Conservation (phyloP, 768 basidiomycete genomes). For the Pisolithus marmoratus region DNA sequence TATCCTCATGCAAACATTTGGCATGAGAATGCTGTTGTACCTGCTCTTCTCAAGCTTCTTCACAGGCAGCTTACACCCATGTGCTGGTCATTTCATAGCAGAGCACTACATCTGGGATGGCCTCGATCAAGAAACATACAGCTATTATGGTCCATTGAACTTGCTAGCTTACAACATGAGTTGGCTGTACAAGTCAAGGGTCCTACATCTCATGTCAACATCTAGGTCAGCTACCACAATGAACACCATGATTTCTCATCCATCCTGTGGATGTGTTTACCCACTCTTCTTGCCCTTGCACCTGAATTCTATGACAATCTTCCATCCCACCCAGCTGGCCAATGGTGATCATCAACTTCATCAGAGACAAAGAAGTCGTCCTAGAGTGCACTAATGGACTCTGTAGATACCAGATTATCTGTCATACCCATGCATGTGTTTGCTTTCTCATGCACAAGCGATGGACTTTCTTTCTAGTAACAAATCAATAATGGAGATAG, state of each 20-base stretch:
- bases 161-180: conserved; percentile 87
- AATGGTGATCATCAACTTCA: conserved; percentile 92
- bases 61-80: conserved; percentile 92
- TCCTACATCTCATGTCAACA: not conserved
- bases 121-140: conserved; percentile 91
- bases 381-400: conserved; percentile 5
- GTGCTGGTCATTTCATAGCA: conserved; percentile 96
- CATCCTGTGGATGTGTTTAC: conserved; percentile 89
- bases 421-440: no score
- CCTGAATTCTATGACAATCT: conserved; percentile 89
- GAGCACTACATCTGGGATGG: conserved; percentile 96
- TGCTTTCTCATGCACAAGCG: no score
- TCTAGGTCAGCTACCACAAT: conserved; percentile 94
- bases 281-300: conserved; percentile 74
- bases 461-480: no score
- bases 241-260: conserved; percentile 99
- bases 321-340: conserved; percentile 92
- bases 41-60: conserved; percentile 89
- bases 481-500: no score
- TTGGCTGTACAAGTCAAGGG: conserved; percentile 4
- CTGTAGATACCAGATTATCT: conserved; percentile 3
- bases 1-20: conserved; percentile 48
- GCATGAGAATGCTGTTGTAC: conserved; percentile 59
- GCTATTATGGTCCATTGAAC: conserved; percentile 93
- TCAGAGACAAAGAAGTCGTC: conserved; percentile 78